Evolutionary conservation across 768 basidiomycete species (phyloP).

Genomic region (Amanita exitialis): DNA sequence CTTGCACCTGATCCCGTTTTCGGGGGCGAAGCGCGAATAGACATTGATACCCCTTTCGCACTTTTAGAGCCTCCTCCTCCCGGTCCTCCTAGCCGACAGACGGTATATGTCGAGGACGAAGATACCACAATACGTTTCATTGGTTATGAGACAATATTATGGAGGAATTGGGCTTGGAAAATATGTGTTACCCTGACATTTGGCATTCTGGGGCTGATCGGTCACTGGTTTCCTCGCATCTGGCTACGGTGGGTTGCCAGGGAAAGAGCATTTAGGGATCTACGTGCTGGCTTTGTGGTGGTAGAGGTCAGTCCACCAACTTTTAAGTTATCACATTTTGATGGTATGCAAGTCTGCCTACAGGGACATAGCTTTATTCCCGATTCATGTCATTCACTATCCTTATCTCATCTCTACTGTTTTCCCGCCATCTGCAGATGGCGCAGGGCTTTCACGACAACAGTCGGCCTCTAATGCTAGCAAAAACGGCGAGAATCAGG

Average conservation of each 20-base stretch:
- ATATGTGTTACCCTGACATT: constrained; percentile 53
- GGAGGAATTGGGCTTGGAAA: constrained; percentile 65
- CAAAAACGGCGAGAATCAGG: constrained; percentile 21
- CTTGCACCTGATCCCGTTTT: constrained; percentile 72
- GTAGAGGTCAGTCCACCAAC: constrained; percentile 61
- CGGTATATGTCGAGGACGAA: constrained; percentile 80
- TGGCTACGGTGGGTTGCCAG: constrained; percentile 86
- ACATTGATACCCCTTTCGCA: constrained; percentile 62
- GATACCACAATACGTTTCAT: constrained; percentile 82
- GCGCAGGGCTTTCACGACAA: constrained; percentile 13
- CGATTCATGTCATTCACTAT: constrained; percentile 57
- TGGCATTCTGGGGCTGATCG: constrained; percentile 70
- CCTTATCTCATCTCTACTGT: constrained; percentile 75
- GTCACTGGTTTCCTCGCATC: constrained; percentile 87
- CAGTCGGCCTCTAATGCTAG: constrained; percentile 14
- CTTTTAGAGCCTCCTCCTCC: constrained; percentile 60
- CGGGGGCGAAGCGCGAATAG: constrained; percentile 74
- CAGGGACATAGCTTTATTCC: constrained; percentile 72
- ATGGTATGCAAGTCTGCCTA: constrained; percentile 59
- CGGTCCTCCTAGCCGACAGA: constrained; percentile 81
- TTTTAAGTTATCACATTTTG: constrained; percentile 5
- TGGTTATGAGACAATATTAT: constrained; percentile 63
- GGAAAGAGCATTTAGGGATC: constrained; percentile 74
- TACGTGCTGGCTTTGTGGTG: constrained; percentile 66
- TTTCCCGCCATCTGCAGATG: constrained; percentile 35